Percentiles rank a stretch among this genome's conserved stretches.
These are phyloP conservation scores for Cyclotella choctawhatcheeana DNA, from an alignment of 108 stramenopile species.

Conservation along the genomic window DNA sequence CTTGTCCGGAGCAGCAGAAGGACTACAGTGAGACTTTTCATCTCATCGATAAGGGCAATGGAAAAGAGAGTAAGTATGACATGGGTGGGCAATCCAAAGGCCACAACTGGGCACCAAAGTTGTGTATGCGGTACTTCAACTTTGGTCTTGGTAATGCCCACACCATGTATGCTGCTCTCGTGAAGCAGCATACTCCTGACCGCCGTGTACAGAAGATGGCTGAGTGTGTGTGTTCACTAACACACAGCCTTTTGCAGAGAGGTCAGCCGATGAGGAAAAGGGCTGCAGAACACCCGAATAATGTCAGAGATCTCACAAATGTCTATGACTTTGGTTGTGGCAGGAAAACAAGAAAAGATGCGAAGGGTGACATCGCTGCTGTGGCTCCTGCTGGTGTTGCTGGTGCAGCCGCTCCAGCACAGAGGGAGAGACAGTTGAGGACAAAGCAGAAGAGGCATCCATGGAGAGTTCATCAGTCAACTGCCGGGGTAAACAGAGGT, in stretches of 20 bases:
- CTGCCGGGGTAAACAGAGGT: background rate
- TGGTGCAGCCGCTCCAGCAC: background rate
- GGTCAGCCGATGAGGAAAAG: background rate
- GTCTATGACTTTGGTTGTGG: background rate
- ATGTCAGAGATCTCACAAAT: background rate
- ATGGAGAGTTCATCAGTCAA: conserved; percentile 4
- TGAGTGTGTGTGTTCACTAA: background rate
- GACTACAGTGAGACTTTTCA: conserved; percentile 19
- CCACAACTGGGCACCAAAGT: conserved; percentile 15
- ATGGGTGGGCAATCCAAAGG: background rate
- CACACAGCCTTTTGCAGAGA: background rate
- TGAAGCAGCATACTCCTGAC: background rate
- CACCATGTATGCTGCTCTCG: background rate
- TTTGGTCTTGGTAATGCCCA: background rate
- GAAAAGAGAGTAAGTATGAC: conserved; percentile 20
- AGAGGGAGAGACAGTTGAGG: background rate
- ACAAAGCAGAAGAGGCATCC: background rate
- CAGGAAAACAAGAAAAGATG: background rate
- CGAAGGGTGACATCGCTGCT: background rate
- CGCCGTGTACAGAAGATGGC: background rate
- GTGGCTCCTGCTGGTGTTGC: background rate
- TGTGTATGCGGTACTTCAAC: background rate
- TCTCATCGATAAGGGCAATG: conserved; percentile 19
- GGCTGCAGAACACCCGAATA: background rate
- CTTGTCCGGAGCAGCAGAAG: conserved; percentile 17